Base-by-base conservation (phyloP, 192 early-diverging fungal genomes). In the Podila epicladia region DNA sequence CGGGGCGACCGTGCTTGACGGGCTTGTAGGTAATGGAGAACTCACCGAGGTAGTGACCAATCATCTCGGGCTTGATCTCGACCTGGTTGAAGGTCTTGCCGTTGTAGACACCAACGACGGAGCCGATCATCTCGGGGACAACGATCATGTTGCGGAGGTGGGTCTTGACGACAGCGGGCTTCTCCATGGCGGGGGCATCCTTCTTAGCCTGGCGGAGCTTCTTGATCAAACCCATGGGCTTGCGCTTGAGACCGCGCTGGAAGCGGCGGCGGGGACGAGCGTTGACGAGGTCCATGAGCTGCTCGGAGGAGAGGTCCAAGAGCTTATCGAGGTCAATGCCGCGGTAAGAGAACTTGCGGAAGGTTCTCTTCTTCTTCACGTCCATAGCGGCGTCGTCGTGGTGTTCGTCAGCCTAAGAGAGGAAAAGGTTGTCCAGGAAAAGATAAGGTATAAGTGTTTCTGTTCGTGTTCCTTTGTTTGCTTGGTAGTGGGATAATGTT, bases 41-140 rank as follows among this genome's bases (percentile, higher is more conserved):
- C 90, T 97, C 96, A 67, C 91, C 96, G 55, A 97, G 89, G 89
- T 97, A 97, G 92, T 95, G 95, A 62, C 96, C 96, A 83, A 95
- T 92, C 96, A 96, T 96, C 85, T 97, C 95, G 58, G 95, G 91
- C 89, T 92, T 98, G 91, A 99, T 94, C 91, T 99, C 97, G 82
- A 99, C 93, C 92, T 97, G 96, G 93, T 95, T 98, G 91, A 99
- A 99, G 75, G 91, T 93, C 95, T 99, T 99, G 83, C 97, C 97
- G 91, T 98, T 97, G 94, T 99, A 97, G 80, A 99, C 90, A 82
- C 93, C 97, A 82, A 97, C 89, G 64, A 97, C 84, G 59, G 95
- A 97, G 67, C 97, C 97, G 76, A 99, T 95, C 97, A 99, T 99
- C 92, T 99, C 97, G 74, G 97, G 97, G 67, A 99, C 97, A 73